Evolutionary conservation across 2,329 filamentous ascomycete genomes (phyloP).

Genomic region (Macrophomina phaseolina): DNA sequence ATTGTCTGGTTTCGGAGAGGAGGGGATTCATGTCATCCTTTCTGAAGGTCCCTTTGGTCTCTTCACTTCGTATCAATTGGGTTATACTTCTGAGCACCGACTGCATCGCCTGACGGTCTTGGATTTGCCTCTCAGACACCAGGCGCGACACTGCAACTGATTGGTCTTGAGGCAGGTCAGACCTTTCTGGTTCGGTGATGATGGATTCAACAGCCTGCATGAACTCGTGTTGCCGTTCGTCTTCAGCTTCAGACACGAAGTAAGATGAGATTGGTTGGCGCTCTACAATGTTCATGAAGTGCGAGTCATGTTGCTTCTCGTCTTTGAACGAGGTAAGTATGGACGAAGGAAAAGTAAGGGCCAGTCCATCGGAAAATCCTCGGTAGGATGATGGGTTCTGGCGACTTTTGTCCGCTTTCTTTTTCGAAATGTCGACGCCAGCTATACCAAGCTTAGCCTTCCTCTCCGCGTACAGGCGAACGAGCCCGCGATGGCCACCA

Average conservation of each 20-base stretch:
- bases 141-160: not conserved
- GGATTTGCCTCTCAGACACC: not conserved
- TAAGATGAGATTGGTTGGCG: conserved; percentile 5
- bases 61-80: not conserved
- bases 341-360: not conserved
- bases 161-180: not conserved
- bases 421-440: not conserved
- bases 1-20: not conserved
- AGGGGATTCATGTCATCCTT: conserved; percentile 17
- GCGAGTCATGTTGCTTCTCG: conserved; percentile 1
- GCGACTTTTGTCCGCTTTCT: not conserved
- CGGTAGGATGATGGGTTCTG: not conserved
- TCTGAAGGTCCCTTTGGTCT: not conserved
- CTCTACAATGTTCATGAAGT: not conserved
- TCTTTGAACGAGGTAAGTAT: not conserved
- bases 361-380: conserved; percentile 11
- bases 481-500: conserved; percentile 1
- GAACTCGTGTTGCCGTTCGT: not conserved
- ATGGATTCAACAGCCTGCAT: not conserved
- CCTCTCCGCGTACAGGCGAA: not conserved
- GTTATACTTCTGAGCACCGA: conserved; percentile 8
- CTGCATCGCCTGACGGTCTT: not conserved
- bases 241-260: not conserved
- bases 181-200: not conserved
- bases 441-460: conserved; percentile 6